phyloP scores from a whole-genome alignment of 306 rosid species.

The Medicago ruthenica region DNA sequence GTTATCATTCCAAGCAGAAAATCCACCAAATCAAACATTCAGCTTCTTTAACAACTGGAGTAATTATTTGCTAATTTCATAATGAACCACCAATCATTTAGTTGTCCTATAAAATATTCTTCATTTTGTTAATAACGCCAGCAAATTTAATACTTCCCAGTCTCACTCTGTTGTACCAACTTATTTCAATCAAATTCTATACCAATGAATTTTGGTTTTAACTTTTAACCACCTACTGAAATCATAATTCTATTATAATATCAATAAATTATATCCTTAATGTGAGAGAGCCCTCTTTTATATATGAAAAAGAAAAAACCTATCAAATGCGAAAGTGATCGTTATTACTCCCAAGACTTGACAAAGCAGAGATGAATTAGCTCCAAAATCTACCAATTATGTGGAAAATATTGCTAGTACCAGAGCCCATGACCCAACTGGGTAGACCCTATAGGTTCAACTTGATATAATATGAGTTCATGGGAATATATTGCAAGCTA shows the following conservation, averaged over 20 bases:
- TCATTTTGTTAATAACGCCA: conserved; percentile 40
- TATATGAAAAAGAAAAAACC: conserved; percentile 19
- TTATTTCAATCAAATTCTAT: conserved; percentile 13
- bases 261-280: background rate
- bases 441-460: background rate
- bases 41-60: conserved; percentile 37
- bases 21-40: conserved; percentile 43
- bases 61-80: conserved; percentile 22
- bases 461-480: conserved; percentile 34
- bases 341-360: no score
- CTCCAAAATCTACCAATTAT: no score
- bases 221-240: conserved; percentile 15
- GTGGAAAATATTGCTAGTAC: no score
- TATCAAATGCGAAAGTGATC: background rate
- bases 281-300: background rate
- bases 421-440: background rate
- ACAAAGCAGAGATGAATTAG: background rate
- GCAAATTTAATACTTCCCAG: conserved; percentile 29
- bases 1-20: conserved; percentile 29
- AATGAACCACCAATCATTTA: conserved; percentile 44
- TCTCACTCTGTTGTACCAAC: conserved; percentile 45
- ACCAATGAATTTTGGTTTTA: conserved; percentile 27
- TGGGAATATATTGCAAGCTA: conserved; percentile 56
- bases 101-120: conserved; percentile 45
- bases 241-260: conserved; percentile 7